Base-by-base conservation (phyloP, 2,329 filamentous ascomycete species). In the Exophiala bonariae region DNA sequence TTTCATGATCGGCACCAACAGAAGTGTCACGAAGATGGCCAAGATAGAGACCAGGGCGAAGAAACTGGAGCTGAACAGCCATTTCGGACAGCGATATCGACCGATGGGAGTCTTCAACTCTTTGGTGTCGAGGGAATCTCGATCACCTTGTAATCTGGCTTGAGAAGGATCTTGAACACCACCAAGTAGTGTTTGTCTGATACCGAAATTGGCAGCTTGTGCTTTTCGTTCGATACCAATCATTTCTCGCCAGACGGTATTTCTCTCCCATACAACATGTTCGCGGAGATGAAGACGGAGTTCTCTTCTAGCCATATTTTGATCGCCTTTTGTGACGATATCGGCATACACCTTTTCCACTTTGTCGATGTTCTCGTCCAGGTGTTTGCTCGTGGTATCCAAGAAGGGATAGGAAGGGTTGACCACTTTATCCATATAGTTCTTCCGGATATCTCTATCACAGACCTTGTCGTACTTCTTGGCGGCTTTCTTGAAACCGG, bases 381-480 rank as follows among this genome's bases (percentile, higher is more conserved):
- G 69, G 14, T 75, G 72, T 42, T 81, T 74, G 69, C 89, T 83
- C 0, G 89, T 93, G 35, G 81, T 77, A 9, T 83, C 76, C 39
- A 80, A 80, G 70, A 99, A 99, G 1, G 90, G 86, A 60, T 93
- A 88, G 1, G 91, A 87, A 1, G 83, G 76, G 48, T 87, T 82
- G 43, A 99, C 89, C 28, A 80, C 77, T 23, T 81, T 72, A 46
- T 81, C 78, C 67, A 96, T 82, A 66, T 96, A 99, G 36, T 78
- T 74, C 11, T 80, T 74, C 57, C 92, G 90, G 45, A 97, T 75
- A 59, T 85, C 85, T 56, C 85, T 85, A 67, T 96, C 86, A 48
- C 96, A 72, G 47, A 87, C 97, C 75, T 99, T 99, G 77, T 99
- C 93, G 63, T 93, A 99, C 69, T 99, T 99, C 72, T 99, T 99